phyloP scores from a whole-genome alignment of 306 rosid genomes.

The Boehmeria nivea region DNA sequence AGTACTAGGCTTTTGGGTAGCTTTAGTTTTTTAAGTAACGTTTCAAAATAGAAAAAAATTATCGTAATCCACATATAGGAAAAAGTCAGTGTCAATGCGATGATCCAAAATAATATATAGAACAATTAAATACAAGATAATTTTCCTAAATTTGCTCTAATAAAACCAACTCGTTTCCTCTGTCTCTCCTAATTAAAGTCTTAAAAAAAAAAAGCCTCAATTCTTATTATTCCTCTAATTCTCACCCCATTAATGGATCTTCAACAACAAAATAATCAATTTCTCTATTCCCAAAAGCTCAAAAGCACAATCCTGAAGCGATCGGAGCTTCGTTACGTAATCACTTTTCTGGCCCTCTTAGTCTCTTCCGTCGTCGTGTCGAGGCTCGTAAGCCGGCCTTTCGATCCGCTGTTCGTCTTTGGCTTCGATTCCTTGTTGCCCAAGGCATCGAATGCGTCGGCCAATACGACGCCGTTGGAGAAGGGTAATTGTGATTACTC shows the following conservation, averaged over 20 bases:
- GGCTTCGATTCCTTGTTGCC: constrained; percentile 29
- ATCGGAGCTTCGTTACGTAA: constrained; percentile 31
- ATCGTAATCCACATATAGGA: too few species aligned
- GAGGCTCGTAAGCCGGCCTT: constrained; percentile 31
- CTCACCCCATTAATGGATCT: constrained; percentile 41
- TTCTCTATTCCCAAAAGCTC: constrained; percentile 14
- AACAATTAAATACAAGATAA: too few species aligned
- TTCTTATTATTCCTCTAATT: constrained; percentile 3
- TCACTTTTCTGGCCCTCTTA: constrained; percentile 37
- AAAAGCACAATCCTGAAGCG: constrained; percentile 21
- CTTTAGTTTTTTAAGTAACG: too few species aligned
- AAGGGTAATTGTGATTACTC: constrained; percentile 57
- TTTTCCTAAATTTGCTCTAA: too few species aligned
- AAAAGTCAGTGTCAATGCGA: too few species aligned
- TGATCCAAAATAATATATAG: too few species aligned
- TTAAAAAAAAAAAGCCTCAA: background rate
- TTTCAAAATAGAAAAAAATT: too few species aligned
- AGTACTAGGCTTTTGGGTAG: too few species aligned
- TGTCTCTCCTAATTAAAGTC: background rate
- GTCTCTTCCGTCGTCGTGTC: constrained; percentile 26
- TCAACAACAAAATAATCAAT: constrained; percentile 17
- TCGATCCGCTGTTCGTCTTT: constrained; percentile 27
- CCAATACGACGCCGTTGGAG: too few species aligned
- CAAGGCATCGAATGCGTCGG: constrained; percentile 5
- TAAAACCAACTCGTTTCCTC: too few species aligned